Percentiles rank a stretch among this genome's conserved stretches.
These are phyloP conservation scores for Dryadomyces sulphureus DNA, from an alignment of 2,329 filamentous ascomycete species.

Conservation along the genomic window DNA sequence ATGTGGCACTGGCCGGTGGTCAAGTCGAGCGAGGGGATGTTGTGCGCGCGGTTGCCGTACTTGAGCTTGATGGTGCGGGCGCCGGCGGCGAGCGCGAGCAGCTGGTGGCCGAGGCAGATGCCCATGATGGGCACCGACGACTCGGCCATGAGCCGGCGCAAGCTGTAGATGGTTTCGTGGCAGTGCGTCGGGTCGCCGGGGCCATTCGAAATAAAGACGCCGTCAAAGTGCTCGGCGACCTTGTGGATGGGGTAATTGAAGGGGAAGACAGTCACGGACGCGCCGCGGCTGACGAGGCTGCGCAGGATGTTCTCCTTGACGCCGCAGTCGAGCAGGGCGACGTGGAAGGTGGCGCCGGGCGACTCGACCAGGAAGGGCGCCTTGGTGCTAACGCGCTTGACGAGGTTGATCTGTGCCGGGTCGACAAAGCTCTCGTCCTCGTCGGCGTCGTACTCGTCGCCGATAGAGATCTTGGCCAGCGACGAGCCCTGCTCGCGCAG, in stretches of 20 bases:
- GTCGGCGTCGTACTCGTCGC: constrained; percentile 96
- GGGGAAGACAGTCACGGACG: constrained; percentile 86
- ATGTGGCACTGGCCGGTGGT: constrained; percentile 97
- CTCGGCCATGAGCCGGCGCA: constrained; percentile 77
- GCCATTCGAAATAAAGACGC: constrained; percentile 97
- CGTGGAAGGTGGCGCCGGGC: constrained; percentile 67
- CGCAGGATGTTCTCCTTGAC: constrained; percentile 99
- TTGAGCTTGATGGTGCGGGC: constrained; percentile 93
- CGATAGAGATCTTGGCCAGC: constrained; percentile 82
- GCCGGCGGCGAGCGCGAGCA: constrained; percentile 78
- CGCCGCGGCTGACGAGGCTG: constrained; percentile 79
- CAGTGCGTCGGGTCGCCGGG: constrained; percentile 97
- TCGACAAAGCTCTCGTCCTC: constrained; percentile 95
- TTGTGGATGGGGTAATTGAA: constrained; percentile 98
- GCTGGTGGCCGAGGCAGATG: constrained; percentile 94
- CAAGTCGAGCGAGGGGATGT: constrained; percentile 88
- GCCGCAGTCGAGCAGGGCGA: constrained; percentile 93
- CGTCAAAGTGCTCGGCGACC: constrained; percentile 93
- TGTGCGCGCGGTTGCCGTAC: constrained; percentile 97
- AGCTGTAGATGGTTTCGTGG: constrained; percentile 84
- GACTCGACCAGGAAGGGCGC: constrained; percentile 91
- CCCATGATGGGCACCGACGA: constrained; percentile 91
- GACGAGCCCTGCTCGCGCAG: constrained; percentile 95
- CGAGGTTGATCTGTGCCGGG: constrained; percentile 90
- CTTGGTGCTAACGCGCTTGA: constrained; percentile 94